Evolutionary conservation across 208 protist genomes (phyloP), one percentile per base, ranked within the genome.

Genomic region (Vickermania spadyakhi): DNA sequence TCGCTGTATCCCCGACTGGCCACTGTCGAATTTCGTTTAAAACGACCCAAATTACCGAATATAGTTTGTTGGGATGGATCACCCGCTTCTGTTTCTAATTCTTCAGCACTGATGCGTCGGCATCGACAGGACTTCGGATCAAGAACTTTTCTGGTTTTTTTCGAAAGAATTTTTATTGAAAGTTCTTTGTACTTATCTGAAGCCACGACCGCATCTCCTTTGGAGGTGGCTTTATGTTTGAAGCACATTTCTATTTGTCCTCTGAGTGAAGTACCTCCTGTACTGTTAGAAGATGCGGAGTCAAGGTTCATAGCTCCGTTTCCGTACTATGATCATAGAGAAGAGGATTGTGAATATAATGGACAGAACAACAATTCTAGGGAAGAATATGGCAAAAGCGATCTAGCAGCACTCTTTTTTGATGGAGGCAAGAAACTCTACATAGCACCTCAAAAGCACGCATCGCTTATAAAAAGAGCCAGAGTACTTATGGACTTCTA

Each of bases 11-110:
- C 84, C 27, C 72, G 79, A 2, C 64, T 92, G 42, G 84, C 80
- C 18, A 83, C 78, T 13, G 71, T 89, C 22, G 88, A 95, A 57
- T 91, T 85, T 63, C 75, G 72, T 28, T 70, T 71, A 1, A 85
- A 80, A 52, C 77, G 79, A 7, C 58, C 52, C 0, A 75, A 70
- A 18, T 66, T 69, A 18, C 67, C 81, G 29, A 72, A 84, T 54
- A 66, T 90, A 26, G 77, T 84, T 62, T 91, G 84, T 61, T 91
- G 84, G 82, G 87, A 94, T 65, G 87, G 88, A 72, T 89, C 89
- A 58, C 53, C 73, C 11, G 72, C 76, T 0, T 63, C 73, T 14
- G 66, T 90, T 59, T 68, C 71, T 5, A 67, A 63, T 53, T 69
- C 73, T 64, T 88, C 75, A 25, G 73, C 73, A 52, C 66, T 94